Evolutionary conservation across 2,329 filamentous ascomycete species (phyloP).

Genomic region (Lecanicillium sp.): DNA sequence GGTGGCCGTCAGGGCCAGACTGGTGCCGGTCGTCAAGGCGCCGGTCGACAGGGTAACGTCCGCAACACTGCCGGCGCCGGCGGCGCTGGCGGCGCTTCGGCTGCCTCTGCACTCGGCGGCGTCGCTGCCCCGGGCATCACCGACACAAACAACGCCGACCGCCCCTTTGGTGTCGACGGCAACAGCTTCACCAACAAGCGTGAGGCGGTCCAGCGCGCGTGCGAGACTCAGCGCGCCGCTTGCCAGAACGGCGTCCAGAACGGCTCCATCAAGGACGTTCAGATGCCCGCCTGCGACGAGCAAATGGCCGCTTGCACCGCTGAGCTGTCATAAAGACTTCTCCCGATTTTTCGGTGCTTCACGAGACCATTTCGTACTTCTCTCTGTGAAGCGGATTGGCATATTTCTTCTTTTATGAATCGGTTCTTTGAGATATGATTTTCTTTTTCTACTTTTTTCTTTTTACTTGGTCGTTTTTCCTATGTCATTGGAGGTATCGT

Average conservation of each 20-base stretch:
- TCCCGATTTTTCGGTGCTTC: too few species aligned
- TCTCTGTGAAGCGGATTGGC: too few species aligned
- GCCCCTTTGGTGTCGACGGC: constrained; percentile 52
- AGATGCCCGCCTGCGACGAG: constrained; percentile 45
- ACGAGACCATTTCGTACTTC: too few species aligned
- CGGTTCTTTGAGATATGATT: constrained; percentile 1
- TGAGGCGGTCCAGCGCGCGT: constrained; percentile 54
- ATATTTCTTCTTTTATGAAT: neutral
- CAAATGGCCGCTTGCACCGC: constrained; percentile 43
- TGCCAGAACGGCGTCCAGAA: constrained; percentile 53
- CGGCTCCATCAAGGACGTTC: constrained; percentile 35
- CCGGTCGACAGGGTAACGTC: constrained; percentile 19
- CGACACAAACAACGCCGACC: constrained; percentile 39
- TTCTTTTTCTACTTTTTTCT: constrained; percentile 1
- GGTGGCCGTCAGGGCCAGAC: constrained; percentile 9
- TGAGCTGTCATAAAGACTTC: constrained; percentile 24
- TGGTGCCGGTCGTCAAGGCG: neutral
- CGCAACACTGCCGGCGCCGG: constrained; percentile 3
- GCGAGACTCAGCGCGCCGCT: constrained; percentile 56
- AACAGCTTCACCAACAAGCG: constrained; percentile 50
- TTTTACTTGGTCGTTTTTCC: neutral
- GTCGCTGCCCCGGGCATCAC: constrained; percentile 44
- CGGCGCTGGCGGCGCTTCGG: constrained; percentile 24
- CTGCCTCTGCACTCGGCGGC: constrained; percentile 40
- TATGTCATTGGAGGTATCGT: constrained; percentile 6